phyloP scores from a whole-genome alignment of 805 yeast species.

The Metschnikowia aberdeeniae region DNA sequence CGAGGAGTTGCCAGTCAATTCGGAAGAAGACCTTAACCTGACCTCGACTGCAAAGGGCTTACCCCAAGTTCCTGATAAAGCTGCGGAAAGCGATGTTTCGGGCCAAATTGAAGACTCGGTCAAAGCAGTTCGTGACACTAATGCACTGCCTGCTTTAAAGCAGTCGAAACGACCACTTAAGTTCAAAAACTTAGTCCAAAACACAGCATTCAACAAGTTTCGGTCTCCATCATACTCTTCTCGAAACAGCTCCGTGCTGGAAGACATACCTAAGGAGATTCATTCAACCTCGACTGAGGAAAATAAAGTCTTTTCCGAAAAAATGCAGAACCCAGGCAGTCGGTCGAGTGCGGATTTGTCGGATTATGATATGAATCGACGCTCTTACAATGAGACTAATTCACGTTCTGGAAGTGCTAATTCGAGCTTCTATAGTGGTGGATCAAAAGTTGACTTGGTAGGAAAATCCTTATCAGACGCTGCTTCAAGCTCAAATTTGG shows the following conservation, averaged over 20 bases:
- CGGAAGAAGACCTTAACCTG: not conserved
- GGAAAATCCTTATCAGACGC: not conserved
- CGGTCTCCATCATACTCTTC: slow-evolving; percentile 15
- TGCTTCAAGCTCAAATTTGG: not conserved
- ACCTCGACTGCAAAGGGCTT: not conserved
- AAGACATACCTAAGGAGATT: slow-evolving; percentile 1
- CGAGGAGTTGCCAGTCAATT: not conserved
- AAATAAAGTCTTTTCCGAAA: not conserved
- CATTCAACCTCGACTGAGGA: not conserved
- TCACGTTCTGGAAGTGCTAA: not conserved
- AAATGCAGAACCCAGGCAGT: not conserved
- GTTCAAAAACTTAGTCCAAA: slow-evolving; percentile 24
- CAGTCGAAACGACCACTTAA: slow-evolving; percentile 6
- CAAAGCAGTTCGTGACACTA: not conserved
- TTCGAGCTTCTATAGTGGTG: slow-evolving; percentile 1
- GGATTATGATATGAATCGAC: not conserved
- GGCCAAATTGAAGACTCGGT: not conserved
- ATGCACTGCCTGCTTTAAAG: not conserved
- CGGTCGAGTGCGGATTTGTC: slow-evolving; percentile 1
- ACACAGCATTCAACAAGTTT: slow-evolving; percentile 36
- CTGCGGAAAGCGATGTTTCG: no score
- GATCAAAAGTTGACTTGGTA: not conserved
- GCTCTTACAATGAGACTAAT: not conserved
- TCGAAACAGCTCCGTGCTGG: slow-evolving; percentile 3
- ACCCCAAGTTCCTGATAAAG: not conserved